phyloP scores from a whole-genome alignment of 805 yeast species.

The Starmerella roubikii region DNA sequence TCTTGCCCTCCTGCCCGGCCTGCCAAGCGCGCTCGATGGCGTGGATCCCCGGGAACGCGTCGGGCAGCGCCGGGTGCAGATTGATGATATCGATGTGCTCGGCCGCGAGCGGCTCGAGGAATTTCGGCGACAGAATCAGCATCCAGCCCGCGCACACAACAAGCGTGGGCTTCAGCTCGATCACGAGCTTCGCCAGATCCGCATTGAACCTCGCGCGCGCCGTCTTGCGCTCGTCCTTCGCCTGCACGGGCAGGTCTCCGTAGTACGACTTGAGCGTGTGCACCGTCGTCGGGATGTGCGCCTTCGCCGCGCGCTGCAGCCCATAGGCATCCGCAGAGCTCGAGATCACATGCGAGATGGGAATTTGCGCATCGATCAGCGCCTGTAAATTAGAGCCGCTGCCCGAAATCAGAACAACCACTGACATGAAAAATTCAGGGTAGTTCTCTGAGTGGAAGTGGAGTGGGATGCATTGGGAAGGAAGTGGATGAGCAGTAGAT shows the following conservation, averaged over 20 bases:
- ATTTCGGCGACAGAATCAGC: conserved; percentile 72
- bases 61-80: conserved; percentile 94
- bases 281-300: conserved; percentile 50
- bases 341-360: conserved; percentile 66
- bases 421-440: conserved; percentile 22
- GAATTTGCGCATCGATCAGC: conserved; percentile 58
- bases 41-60: conserved; percentile 91
- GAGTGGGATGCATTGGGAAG: too few species aligned
- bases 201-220: conserved; percentile 62
- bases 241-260: conserved; percentile 57
- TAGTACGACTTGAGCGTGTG: conserved; percentile 66
- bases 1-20: conserved; percentile 77
- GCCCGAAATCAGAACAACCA: conserved; percentile 82
- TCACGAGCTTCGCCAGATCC: conserved; percentile 60
- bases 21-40: conserved; percentile 95
- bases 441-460: too few species aligned
- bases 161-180: conserved; percentile 54
- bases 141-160: conserved; percentile 99
- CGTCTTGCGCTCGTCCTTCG: conserved; percentile 39
- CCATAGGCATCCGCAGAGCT: conserved; percentile 84
- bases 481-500: too few species aligned
- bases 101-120: conserved; percentile 49
- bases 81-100: conserved; percentile 70
- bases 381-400: conserved; percentile 95
- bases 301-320: conserved; percentile 57